Conservation (phyloP, 83 land plant species). For the Thuja plicata region DNA sequence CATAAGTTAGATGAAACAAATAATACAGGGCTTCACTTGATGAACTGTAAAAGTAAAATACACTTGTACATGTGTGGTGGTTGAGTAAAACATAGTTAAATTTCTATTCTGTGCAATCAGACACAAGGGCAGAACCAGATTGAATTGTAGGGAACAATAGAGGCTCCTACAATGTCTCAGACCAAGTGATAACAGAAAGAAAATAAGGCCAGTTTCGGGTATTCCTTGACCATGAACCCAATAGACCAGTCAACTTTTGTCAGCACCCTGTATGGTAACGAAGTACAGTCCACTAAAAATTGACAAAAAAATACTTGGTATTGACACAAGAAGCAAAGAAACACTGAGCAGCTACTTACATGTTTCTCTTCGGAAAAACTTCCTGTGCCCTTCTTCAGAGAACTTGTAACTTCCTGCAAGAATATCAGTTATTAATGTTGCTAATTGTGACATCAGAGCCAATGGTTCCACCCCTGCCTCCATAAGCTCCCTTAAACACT, state of each 20-base stretch:
- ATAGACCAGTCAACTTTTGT: not conserved
- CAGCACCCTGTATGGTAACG: not conserved
- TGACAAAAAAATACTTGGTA: not conserved
- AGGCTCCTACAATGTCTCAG: not conserved
- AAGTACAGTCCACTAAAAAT: not conserved
- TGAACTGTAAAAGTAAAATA: not conserved
- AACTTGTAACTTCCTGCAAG: slow-evolving; percentile 86
- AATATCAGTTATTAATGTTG: slow-evolving; percentile 81
- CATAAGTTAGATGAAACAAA: not conserved
- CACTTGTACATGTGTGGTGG: not conserved
- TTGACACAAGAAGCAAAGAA: not conserved
- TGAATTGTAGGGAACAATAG: not conserved
- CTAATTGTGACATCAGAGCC: slow-evolving; percentile 88
- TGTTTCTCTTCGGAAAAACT: slow-evolving; percentile 61
- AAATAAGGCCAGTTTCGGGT: not conserved
- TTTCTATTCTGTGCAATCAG: not conserved
- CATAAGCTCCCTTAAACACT: slow-evolving; percentile 67
- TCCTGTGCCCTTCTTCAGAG: slow-evolving; percentile 48
- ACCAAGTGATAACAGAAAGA: not conserved
- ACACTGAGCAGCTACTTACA: slow-evolving; percentile 41
- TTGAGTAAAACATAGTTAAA: not conserved
- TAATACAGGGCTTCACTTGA: not conserved
- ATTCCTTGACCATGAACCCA: not conserved
- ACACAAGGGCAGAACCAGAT: not conserved
- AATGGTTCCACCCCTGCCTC: slow-evolving; percentile 84